Conservation (phyloP, 345 rosid species). For the Corymbia maculata region DNA sequence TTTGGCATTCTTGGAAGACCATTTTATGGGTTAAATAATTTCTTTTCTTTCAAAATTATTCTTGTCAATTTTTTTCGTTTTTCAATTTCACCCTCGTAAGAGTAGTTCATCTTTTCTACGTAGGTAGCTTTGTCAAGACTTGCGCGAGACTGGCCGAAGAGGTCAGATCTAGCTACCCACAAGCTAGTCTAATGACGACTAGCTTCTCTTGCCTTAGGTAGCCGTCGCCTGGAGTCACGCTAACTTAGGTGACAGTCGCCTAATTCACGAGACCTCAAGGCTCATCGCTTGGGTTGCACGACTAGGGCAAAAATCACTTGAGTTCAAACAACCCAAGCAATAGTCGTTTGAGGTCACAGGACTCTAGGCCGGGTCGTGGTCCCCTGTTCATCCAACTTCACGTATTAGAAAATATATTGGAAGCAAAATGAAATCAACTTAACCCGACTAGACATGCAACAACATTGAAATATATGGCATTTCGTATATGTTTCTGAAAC, state of each 20-base stretch:
- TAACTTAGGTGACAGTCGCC: background rate
- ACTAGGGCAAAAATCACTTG: background rate
- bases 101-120: background rate
- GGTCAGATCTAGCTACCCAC: rapidly evolving
- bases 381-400: background rate
- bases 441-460: background rate
- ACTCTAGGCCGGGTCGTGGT: background rate
- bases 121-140: background rate
- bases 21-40: background rate
- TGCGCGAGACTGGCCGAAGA: rapidly evolving
- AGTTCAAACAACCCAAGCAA: background rate
- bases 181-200: background rate
- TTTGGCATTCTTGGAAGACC: background rate
- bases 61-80: background rate
- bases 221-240: rapidly evolving
- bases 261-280: rapidly evolving
- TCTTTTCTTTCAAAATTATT: background rate
- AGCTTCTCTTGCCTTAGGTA: background rate
- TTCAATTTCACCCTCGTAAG: background rate
- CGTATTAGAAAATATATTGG: background rate
- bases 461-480: background rate
- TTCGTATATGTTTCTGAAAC: background rate
- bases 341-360: background rate
- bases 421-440: background rate
- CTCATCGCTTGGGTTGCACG: no score